Conservation (phyloP, 768 basidiomycete genomes). For the Suillus hirtellus region DNA sequence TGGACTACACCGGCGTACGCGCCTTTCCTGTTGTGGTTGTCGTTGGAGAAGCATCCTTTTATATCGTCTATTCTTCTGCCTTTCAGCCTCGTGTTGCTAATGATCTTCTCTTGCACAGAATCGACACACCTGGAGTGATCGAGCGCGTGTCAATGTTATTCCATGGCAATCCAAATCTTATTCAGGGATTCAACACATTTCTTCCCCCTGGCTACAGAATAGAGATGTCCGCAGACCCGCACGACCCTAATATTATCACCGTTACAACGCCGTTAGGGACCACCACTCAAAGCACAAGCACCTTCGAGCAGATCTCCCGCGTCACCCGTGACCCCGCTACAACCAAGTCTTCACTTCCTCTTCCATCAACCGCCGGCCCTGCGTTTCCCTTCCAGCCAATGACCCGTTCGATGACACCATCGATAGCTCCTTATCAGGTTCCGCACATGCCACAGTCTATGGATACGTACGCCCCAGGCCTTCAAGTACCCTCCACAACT, state of each 20-base stretch:
- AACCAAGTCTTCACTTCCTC: constrained; percentile 16
- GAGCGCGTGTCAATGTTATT: constrained; percentile 92
- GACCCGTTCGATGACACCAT: constrained; percentile 39
- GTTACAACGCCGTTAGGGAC: constrained; percentile 81
- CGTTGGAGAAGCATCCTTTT: constrained; percentile 4
- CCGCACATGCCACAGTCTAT: constrained; percentile 29
- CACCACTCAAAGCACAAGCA: constrained; percentile 61
- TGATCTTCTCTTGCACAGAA: constrained; percentile 48
- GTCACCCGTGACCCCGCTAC: constrained; percentile 27
- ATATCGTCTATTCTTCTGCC: constrained; percentile 15
- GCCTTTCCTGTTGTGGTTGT: constrained; percentile 3
- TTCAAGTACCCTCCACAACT: constrained; percentile 48
- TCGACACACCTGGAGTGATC: constrained; percentile 97
- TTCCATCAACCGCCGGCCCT: constrained; percentile 38
- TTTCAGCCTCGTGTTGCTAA: constrained; percentile 14
- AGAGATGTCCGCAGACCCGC: constrained; percentile 73
- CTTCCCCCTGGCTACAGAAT: constrained; percentile 93
- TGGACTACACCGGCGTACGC: background rate
- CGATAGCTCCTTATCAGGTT: constrained; percentile 53
- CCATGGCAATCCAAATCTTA: constrained; percentile 84
- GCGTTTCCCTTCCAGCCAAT: constrained; percentile 20
- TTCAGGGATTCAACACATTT: constrained; percentile 98
- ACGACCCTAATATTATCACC: constrained; percentile 71
- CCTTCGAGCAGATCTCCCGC: constrained; percentile 33
- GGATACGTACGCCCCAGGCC: constrained; percentile 49